Conservation (phyloP, 2,329 filamentous ascomycete genomes). For the Diaporthe citri region DNA sequence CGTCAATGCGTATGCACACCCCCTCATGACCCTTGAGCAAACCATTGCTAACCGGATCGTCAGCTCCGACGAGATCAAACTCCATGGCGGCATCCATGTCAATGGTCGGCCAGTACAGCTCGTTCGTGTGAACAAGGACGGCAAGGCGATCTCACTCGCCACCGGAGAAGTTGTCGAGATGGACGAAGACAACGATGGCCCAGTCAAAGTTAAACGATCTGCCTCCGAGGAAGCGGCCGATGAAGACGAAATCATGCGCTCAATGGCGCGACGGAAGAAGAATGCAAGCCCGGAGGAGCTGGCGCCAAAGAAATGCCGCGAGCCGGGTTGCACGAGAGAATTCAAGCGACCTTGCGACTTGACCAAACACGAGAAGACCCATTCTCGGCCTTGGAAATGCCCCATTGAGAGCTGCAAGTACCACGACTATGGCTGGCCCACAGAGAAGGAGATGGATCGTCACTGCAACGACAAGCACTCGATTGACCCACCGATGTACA, state of each 20-base stretch:
- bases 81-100: constrained; percentile 84
- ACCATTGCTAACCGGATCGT: constrained; percentile 44
- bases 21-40: constrained; percentile 33
- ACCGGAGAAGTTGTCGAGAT: constrained; percentile 75
- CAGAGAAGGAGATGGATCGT: constrained; percentile 96
- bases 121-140: constrained; percentile 84
- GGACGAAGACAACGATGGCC: constrained; percentile 60
- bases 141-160: constrained; percentile 82
- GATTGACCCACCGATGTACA: constrained; percentile 80
- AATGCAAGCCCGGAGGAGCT: constrained; percentile 88
- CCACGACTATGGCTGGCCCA: constrained; percentile 90
- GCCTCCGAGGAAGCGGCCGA: constrained; percentile 78
- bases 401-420: constrained; percentile 87
- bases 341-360: constrained; percentile 98
- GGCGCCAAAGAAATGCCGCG: constrained; percentile 81
- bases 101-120: constrained; percentile 88
- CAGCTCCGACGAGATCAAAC: constrained; percentile 77
- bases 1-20: constrained; percentile 66
- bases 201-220: constrained; percentile 74
- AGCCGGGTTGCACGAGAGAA: constrained; percentile 85
- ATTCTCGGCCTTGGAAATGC: constrained; percentile 97
- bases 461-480: constrained; percentile 98
- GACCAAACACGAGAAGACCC: constrained; percentile 98
- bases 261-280: constrained; percentile 97
- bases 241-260: constrained; percentile 86